phyloP scores from a whole-genome alignment of 805 yeast genomes.

The Pachysolen tannophilus region DNA sequence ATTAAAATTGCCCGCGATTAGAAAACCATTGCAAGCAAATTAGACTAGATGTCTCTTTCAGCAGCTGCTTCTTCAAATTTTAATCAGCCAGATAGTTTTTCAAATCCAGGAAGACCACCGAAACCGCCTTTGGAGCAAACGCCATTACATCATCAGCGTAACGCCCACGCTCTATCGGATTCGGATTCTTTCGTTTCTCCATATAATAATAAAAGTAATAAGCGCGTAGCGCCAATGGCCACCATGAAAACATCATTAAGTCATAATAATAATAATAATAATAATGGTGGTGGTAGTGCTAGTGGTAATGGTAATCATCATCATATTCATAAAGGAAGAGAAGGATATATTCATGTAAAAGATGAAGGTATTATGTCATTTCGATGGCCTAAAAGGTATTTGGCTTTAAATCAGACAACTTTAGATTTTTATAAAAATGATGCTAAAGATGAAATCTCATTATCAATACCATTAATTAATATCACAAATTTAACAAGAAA shows the following conservation, averaged over 20 bases:
- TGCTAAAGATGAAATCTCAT: slow-evolving; percentile 35
- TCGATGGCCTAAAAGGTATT: slow-evolving; percentile 85
- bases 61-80: slow-evolving; percentile 34
- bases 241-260: not conserved
- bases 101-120: slow-evolving; percentile 51
- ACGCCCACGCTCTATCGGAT: slow-evolving; percentile 21
- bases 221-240: not conserved
- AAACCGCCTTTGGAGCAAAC: slow-evolving; percentile 25
- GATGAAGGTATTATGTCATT: slow-evolving; percentile 88
- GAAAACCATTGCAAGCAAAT: no score
- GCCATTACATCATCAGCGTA: slow-evolving; percentile 24
- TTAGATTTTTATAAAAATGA: slow-evolving; percentile 72
- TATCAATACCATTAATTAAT: slow-evolving; percentile 48
- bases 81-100: slow-evolving; percentile 41
- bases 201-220: slow-evolving; percentile 2
- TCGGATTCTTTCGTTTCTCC: slow-evolving; percentile 17
- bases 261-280: not conserved
- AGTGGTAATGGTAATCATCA: no score
- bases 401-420: slow-evolving; percentile 69
- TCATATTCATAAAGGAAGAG: slow-evolving; percentile 28
- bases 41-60: slow-evolving; percentile 36
- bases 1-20: no score
- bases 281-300: no score
- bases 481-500: slow-evolving; percentile 58
- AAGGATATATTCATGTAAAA: slow-evolving; percentile 88